phyloP scores from a whole-genome alignment of 2,329 filamentous ascomycete genomes.

The Nemania abortiva region DNA sequence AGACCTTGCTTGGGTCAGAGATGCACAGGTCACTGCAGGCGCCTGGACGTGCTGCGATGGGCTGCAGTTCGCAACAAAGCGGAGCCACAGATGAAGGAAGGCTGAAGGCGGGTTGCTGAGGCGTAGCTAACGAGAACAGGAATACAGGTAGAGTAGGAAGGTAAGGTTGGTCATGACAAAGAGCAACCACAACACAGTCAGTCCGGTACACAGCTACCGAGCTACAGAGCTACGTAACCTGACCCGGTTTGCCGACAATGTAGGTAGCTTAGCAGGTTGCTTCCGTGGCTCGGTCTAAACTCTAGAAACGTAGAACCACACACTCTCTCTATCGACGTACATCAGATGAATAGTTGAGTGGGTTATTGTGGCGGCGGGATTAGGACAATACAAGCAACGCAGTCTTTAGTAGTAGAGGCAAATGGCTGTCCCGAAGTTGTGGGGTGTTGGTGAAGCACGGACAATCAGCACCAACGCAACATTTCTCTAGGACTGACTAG shows the following conservation, averaged over 20 bases:
- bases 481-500: neutral
- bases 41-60: slow-evolving; percentile 29
- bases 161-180: slow-evolving; percentile 22
- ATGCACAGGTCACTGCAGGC: slow-evolving; percentile 24
- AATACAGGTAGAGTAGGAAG: neutral
- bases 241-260: slow-evolving; percentile 22
- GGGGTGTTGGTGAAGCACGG: slow-evolving; percentile 29
- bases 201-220: slow-evolving; percentile 18
- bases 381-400: slow-evolving; percentile 36
- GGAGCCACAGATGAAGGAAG: slow-evolving; percentile 6
- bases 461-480: slow-evolving; percentile 37
- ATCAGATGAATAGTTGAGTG: slow-evolving; percentile 10
- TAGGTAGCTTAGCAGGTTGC: slow-evolving; percentile 4
- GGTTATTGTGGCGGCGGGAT: slow-evolving; percentile 6
- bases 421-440: slow-evolving; percentile 17
- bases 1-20: slow-evolving; percentile 31
- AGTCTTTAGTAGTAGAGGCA: slow-evolving; percentile 31
- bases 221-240: slow-evolving; percentile 31
- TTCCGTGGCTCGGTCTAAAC: slow-evolving; percentile 12
- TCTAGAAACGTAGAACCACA: neutral
- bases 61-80: slow-evolving; percentile 27
- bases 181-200: slow-evolving; percentile 18
- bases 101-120: slow-evolving; percentile 22
- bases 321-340: neutral
- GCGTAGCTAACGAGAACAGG: slow-evolving; percentile 6